Evolutionary conservation across 164 flowering plant genomes (phyloP).

Genomic region (Stephania cephalantha): DNA sequence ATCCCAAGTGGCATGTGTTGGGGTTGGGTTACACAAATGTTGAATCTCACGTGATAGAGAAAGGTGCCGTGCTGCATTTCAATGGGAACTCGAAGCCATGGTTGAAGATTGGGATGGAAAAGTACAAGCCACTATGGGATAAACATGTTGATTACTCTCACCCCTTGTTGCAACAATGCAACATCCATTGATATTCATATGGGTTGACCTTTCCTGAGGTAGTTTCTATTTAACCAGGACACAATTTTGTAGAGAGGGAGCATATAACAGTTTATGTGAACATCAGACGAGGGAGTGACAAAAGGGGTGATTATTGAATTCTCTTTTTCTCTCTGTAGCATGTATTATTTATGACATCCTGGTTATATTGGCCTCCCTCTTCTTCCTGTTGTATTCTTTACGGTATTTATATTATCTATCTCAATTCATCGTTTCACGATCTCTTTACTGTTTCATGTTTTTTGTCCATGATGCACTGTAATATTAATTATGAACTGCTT

Average conservation of each 20-base stretch:
- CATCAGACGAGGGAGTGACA: neutral
- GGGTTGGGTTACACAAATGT: constrained; percentile 77
- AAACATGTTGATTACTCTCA: constrained; percentile 65
- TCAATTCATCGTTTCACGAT: too few species aligned
- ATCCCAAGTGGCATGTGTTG: constrained; percentile 69
- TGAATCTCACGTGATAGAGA: constrained; percentile 53
- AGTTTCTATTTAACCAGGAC: neutral
- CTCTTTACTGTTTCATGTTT: too few species aligned
- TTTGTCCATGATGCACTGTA: too few species aligned
- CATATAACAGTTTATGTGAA: neutral
- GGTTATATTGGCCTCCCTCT: too few species aligned
- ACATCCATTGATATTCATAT: constrained; percentile 41
- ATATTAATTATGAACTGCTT: too few species aligned
- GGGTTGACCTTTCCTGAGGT: neutral
- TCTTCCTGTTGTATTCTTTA: too few species aligned
- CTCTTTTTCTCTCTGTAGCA: constrained; percentile 1
- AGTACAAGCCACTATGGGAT: constrained; percentile 78
- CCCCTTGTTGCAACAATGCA: constrained; percentile 62
- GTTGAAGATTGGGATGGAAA: constrained; percentile 80
- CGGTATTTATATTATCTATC: too few species aligned
- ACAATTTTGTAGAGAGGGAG: constrained; percentile 8
- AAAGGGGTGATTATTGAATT: neutral
- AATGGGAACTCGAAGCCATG: constrained; percentile 90
- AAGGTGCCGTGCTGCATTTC: constrained; percentile 75
- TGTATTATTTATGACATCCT: neutral